These are phyloP conservation scores for Hypoxylon sp. DNA, from an alignment of 2,329 filamentous ascomycete species.

Conservation along the genomic window DNA sequence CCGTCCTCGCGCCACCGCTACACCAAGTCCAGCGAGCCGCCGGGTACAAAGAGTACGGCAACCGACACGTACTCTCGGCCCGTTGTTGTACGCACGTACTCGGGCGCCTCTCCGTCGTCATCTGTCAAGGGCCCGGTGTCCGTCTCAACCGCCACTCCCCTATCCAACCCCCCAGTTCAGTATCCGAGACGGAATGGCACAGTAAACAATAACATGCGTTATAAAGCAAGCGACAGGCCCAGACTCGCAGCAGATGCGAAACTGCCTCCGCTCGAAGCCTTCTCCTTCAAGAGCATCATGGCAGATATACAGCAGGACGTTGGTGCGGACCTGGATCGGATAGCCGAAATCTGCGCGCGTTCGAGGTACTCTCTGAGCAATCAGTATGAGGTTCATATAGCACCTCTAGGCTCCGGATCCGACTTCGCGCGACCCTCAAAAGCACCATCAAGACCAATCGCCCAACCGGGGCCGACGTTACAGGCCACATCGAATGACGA, in stretches of 20 bases:
- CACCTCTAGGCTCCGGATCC: conserved; percentile 66
- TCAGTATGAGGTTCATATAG: conserved; percentile 71
- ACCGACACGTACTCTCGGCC: conserved; percentile 66
- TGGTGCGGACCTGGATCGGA: conserved; percentile 66
- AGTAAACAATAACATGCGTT: conserved; percentile 54
- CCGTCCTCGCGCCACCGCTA: conserved; percentile 62
- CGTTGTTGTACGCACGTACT: conserved; percentile 71
- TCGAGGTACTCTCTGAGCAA: conserved; percentile 71
- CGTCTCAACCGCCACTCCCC: conserved; percentile 36
- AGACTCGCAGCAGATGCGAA: conserved; percentile 49
- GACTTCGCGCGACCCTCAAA: conserved; percentile 50
- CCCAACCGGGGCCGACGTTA: conserved; percentile 59
- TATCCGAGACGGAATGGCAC: conserved; percentile 50
- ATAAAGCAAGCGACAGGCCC: conserved; percentile 52
- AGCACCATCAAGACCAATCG: conserved; percentile 41
- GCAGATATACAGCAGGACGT: conserved; percentile 63
- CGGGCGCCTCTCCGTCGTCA: conserved; percentile 53
- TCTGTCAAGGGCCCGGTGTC: conserved; percentile 44
- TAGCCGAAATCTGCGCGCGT: conserved; percentile 71
- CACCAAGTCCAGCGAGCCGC: conserved; percentile 63
- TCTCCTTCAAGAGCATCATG: conserved; percentile 71
- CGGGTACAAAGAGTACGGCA: conserved; percentile 52
- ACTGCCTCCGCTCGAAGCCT: conserved; percentile 68
- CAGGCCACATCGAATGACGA: conserved; percentile 66
- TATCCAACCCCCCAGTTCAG: conserved; percentile 39